These are phyloP conservation scores for Penicillium herquei DNA, from an alignment of 495 filamentous ascomycete species.

Conservation along the genomic window DNA sequence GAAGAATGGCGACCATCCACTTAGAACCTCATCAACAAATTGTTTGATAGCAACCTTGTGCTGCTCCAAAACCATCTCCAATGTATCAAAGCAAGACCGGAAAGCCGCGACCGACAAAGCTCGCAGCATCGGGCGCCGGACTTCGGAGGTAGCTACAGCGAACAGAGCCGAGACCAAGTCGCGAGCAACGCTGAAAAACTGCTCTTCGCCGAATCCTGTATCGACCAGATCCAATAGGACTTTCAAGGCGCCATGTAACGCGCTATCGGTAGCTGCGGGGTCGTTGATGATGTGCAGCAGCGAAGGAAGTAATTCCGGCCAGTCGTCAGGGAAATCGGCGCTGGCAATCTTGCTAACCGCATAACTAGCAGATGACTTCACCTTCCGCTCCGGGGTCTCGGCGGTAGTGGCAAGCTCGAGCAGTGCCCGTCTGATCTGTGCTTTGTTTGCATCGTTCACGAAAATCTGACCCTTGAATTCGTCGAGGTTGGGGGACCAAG, in stretches of 20 bases:
- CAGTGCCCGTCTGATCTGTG: slow-evolving; percentile 63
- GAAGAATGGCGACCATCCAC: slow-evolving; percentile 86
- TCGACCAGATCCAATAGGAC: slow-evolving; percentile 90
- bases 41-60: slow-evolving; percentile 78
- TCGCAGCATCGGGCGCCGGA: slow-evolving; percentile 69
- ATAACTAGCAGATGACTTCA: slow-evolving; percentile 81
- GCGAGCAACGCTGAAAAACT: slow-evolving; percentile 84
- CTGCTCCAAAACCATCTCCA: slow-evolving; percentile 93
- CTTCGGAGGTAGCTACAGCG: slow-evolving; percentile 72
- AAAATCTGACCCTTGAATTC: slow-evolving; percentile 64
- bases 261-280: slow-evolving; percentile 63
- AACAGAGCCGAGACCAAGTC: slow-evolving; percentile 81
- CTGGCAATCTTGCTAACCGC: slow-evolving; percentile 96
- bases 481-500: slow-evolving; percentile 71
- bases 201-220: slow-evolving; percentile 86
- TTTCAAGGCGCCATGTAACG: slow-evolving; percentile 84
- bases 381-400: slow-evolving; percentile 71
- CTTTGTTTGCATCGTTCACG: slow-evolving; percentile 65
- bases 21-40: slow-evolving; percentile 83
- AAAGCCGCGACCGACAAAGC: slow-evolving; percentile 87
- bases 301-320: slow-evolving; percentile 80
- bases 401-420: slow-evolving; percentile 74
- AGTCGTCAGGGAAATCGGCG: slow-evolving; percentile 89
- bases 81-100: slow-evolving; percentile 83
- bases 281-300: slow-evolving; percentile 71